Evolutionary conservation across 805 yeast species (phyloP).

Genomic region (Phaffomyces antillensis): DNA sequence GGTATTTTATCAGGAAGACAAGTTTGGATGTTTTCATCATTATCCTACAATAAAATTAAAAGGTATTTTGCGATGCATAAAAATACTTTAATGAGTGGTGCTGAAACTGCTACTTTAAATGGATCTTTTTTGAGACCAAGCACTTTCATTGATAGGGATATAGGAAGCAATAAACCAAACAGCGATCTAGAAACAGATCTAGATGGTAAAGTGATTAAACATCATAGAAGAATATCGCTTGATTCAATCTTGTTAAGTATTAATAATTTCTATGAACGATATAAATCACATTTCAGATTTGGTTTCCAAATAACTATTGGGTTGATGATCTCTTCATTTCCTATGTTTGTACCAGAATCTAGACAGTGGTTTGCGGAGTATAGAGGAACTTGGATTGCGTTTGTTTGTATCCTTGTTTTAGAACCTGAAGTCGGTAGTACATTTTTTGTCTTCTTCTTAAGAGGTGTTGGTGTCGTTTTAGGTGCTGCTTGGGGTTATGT

Average conservation of each 20-base stretch:
- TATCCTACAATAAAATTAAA: conserved; percentile 26
- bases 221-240: neutral
- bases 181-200: neutral
- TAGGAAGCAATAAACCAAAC: neutral
- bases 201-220: neutral
- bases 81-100: conserved; percentile 12
- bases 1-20: conserved; percentile 30
- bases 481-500: conserved; percentile 47
- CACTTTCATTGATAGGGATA: neutral
- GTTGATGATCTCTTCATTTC: conserved; percentile 40
- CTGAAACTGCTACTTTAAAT: conserved; percentile 30
- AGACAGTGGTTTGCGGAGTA: conserved; percentile 42
- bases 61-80: conserved; percentile 30
- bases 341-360: conserved; percentile 41
- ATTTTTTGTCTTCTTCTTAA: conserved; percentile 37
- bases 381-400: conserved; percentile 48
- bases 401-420: conserved; percentile 41
- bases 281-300: conserved; percentile 34
- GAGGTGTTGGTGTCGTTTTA: conserved; percentile 39
- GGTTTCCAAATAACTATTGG: conserved; percentile 41
- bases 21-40: conserved; percentile 38
- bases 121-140: conserved; percentile 17
- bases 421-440: conserved; percentile 48
- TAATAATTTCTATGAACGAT: conserved; percentile 8
- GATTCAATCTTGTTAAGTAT: neutral